Conservation (phyloP, 352 stramenopile species). For the Globisporangium rhizosaccharum region DNA sequence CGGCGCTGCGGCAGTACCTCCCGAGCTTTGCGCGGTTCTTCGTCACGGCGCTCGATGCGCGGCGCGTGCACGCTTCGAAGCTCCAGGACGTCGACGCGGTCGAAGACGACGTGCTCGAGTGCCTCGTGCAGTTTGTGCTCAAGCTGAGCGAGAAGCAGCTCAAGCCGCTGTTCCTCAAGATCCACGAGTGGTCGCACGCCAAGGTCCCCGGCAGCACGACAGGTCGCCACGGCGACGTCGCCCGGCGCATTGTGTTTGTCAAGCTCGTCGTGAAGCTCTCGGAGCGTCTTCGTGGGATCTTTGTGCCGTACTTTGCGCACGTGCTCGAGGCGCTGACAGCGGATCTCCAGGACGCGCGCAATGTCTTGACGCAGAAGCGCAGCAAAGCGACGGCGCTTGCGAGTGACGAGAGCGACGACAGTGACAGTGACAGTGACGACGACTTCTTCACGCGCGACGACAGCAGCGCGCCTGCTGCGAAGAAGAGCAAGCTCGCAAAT, state of each 20-base stretch:
- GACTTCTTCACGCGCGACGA: conserved; percentile 50
- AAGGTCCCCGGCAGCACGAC: conserved; percentile 12
- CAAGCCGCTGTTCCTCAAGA: conserved; percentile 85
- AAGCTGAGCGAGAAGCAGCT: conserved; percentile 88
- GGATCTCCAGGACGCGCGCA: conserved; percentile 41
- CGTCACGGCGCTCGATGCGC: conserved; percentile 66
- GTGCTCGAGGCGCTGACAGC: conserved; percentile 55
- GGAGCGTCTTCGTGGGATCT: conserved; percentile 79
- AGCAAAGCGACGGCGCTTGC: conserved; percentile 12
- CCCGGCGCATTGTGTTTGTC: conserved; percentile 73
- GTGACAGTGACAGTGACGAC: conserved; percentile 42
- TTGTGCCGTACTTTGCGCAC: conserved; percentile 85
- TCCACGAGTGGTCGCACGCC: conserved; percentile 69
- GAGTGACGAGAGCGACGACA: conserved; percentile 28
- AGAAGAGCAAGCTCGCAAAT: conserved; percentile 53
- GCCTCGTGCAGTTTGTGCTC: conserved; percentile 76
- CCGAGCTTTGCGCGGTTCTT: conserved; percentile 81
- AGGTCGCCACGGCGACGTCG: conserved; percentile 26
- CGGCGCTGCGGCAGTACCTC: conserved; percentile 56
- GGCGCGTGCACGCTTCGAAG: conserved; percentile 55
- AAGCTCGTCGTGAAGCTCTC: conserved; percentile 79
- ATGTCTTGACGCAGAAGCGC: conserved; percentile 38
- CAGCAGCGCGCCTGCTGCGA: conserved; percentile 23
- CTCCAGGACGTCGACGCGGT: conserved; percentile 58
- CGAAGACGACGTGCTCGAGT: conserved; percentile 73